A percentile compares a stretch with the other conserved stretches of the same genome.
phyloP scores from a whole-genome alignment of 768 basidiomycete species.

The Tylopilus rubrobrunneus region DNA sequence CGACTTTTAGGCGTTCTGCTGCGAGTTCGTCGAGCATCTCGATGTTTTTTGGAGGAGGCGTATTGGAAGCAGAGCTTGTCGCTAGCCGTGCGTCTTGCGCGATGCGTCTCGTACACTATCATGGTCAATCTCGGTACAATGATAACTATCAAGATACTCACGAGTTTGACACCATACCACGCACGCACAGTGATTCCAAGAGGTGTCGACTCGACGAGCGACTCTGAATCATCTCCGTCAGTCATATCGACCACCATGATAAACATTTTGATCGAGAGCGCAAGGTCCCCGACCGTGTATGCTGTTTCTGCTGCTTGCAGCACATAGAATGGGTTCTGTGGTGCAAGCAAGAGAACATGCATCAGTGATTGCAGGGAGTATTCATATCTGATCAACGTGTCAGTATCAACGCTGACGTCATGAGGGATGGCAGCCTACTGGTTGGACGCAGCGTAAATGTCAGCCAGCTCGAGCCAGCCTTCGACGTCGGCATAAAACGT shows the following conservation, averaged over 20 bases:
- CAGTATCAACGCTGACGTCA: neutral
- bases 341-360: constrained; percentile 76
- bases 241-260: constrained; percentile 78
- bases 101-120: constrained; percentile 59
- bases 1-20: constrained; percentile 62
- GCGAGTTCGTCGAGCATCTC: constrained; percentile 65
- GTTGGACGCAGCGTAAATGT: constrained; percentile 69
- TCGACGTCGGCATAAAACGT: constrained; percentile 87
- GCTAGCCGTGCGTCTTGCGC: constrained; percentile 36
- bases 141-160: constrained; percentile 33
- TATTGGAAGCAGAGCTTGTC: constrained; percentile 53
- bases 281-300: constrained; percentile 71
- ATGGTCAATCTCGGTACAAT: neutral
- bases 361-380: constrained; percentile 70
- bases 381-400: constrained; percentile 52
- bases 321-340: constrained; percentile 82
- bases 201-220: constrained; percentile 47
- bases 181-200: constrained; percentile 60
- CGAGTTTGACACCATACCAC: constrained; percentile 83
- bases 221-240: constrained; percentile 50
- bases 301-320: constrained; percentile 88
- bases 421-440: constrained; percentile 47
- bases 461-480: constrained; percentile 83
- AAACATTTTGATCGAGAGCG: constrained; percentile 76
- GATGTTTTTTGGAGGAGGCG: constrained; percentile 50